A percentile compares a stretch with the other conserved stretches of the same genome.
Conservation (phyloP, 305 asterid genomes). For the Fraxinus angustifolia region DNA sequence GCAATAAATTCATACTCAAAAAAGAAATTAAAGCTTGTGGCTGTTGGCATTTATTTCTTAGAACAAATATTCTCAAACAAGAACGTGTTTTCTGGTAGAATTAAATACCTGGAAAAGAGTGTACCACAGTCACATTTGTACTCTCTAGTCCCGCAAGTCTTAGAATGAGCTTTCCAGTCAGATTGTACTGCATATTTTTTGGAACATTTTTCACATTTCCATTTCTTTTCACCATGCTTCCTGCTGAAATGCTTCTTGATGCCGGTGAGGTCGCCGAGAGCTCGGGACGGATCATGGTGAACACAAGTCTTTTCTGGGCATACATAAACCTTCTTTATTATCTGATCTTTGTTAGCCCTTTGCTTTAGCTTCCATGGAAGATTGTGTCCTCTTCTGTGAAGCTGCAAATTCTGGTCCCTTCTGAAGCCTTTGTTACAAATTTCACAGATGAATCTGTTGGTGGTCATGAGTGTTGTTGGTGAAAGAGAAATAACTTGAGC, state of each 20-base stretch:
- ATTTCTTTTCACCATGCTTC: slow-evolving; percentile 91
- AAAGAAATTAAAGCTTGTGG: background rate
- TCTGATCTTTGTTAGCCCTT: slow-evolving; percentile 49
- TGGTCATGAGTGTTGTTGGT: slow-evolving; percentile 76
- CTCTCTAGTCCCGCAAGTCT: slow-evolving; percentile 84
- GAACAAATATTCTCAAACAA: background rate
- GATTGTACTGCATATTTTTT: slow-evolving; percentile 88
- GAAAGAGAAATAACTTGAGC: slow-evolving; percentile 84
- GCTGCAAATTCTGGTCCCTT: slow-evolving; percentile 84
- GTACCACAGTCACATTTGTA: slow-evolving; percentile 93
- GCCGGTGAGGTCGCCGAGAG: slow-evolving; percentile 85
- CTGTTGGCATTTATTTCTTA: background rate
- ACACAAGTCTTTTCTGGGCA: slow-evolving; percentile 88
- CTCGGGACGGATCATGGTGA: slow-evolving; percentile 77
- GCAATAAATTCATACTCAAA: background rate
- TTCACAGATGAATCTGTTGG: slow-evolving; percentile 78
- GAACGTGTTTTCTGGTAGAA: background rate
- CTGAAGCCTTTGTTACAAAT: slow-evolving; percentile 87
- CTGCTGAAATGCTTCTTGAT: slow-evolving; percentile 82
- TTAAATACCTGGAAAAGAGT: slow-evolving; percentile 69
- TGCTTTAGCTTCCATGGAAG: slow-evolving; percentile 93
- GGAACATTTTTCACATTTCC: slow-evolving; percentile 86
- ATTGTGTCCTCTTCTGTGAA: slow-evolving; percentile 86
- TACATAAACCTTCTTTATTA: slow-evolving; percentile 66
- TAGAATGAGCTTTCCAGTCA: slow-evolving; percentile 90